Evolutionary conservation across 176 grass and related monocot species (phyloP).

Genomic region (Oryza nivara): DNA sequence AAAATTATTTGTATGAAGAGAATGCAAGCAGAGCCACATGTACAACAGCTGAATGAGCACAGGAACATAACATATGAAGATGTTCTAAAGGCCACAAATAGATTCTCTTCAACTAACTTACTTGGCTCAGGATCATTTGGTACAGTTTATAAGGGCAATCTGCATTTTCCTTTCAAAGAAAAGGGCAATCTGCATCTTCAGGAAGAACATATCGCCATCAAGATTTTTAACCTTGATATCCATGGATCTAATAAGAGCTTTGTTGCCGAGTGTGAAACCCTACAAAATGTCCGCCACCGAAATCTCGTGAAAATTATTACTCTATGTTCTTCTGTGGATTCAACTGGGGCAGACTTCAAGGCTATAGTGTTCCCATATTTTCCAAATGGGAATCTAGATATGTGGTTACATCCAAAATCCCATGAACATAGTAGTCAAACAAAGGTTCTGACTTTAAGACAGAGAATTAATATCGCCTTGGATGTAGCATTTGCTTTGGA

Average conservation of each 20-base stretch:
- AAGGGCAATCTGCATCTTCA: background rate
- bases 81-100: background rate
- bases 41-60: background rate
- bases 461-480: slow-evolving; percentile 14
- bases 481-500: slow-evolving; percentile 7
- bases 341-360: slow-evolving; percentile 41
- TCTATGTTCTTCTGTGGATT: slow-evolving; percentile 50
- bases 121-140: slow-evolving; percentile 45
- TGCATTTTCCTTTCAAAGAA: background rate
- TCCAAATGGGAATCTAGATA: slow-evolving; percentile 51
- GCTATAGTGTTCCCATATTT: slow-evolving; percentile 53
- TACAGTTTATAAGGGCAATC: slow-evolving; percentile 46
- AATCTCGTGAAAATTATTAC: slow-evolving; percentile 55
- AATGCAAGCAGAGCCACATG: background rate
- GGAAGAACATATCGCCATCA: slow-evolving; percentile 35
- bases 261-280: slow-evolving; percentile 45
- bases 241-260: slow-evolving; percentile 45
- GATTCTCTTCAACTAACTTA: slow-evolving; percentile 35
- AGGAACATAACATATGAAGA: slow-evolving; percentile 23
- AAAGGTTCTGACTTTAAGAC: slow-evolving; percentile 10
- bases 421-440: background rate
- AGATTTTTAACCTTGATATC: slow-evolving; percentile 42
- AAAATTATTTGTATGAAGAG: background rate
- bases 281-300: slow-evolving; percentile 41
- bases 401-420: slow-evolving; percentile 45